Percentiles rank a stretch among this genome's conserved stretches.
Evolutionary conservation across 2,329 filamentous ascomycete species (phyloP).

Genomic region (Leptographium wingfieldii): DNA sequence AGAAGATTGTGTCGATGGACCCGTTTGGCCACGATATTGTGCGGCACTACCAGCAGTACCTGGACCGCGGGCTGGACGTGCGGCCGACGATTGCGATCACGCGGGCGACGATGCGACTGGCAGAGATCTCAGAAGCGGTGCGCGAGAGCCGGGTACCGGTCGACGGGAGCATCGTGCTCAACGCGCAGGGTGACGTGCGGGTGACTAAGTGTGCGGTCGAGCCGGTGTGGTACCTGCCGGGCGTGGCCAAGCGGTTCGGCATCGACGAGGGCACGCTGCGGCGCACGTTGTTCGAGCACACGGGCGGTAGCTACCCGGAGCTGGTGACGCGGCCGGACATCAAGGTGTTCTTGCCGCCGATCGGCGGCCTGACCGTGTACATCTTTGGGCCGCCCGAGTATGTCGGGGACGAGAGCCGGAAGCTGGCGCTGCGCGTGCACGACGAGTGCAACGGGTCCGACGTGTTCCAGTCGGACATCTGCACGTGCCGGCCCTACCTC

Average conservation of each 20-base stretch:
- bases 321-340: conserved; percentile 5
- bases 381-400: conserved; percentile 3
- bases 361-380: conserved; percentile 5
- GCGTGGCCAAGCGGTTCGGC: conserved; percentile 5
- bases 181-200: conserved; percentile 1
- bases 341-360: conserved; percentile 5
- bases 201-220: conserved; percentile 6
- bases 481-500: conserved; percentile 88
- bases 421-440: conserved; percentile 6
- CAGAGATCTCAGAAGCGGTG: conserved; percentile 4
- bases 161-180: conserved; percentile 3
- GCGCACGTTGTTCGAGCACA: conserved; percentile 3
- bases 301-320: conserved; percentile 6
- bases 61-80: conserved; percentile 3
- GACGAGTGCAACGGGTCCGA: conserved; percentile 78
- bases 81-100: conserved; percentile 5
- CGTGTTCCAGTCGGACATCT: conserved; percentile 96
- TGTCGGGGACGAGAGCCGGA: background rate
- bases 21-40: conserved; percentile 4
- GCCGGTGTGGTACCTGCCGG: conserved; percentile 3
- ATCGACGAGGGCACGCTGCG: conserved; percentile 6
- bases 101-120: conserved; percentile 3
- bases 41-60: conserved; percentile 1
- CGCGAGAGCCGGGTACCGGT: background rate
- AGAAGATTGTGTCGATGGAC: conserved; percentile 5